A percentile compares a stretch with the other conserved stretches of the same genome.
phyloP scores from a whole-genome alignment of 805 yeast genomes.

The Hanseniaspora hatyaiensis region DNA sequence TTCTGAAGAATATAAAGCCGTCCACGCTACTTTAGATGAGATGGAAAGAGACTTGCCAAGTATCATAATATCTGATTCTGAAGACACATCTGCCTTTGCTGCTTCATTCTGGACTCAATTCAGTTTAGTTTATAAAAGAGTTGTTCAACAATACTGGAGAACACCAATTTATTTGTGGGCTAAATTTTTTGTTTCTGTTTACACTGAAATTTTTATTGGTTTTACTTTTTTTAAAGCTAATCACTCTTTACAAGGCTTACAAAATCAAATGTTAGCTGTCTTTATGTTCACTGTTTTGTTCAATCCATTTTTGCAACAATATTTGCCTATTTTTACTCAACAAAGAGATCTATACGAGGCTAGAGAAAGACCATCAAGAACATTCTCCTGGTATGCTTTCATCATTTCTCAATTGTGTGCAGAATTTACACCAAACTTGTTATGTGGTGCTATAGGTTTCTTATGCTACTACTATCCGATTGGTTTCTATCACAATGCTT shows the following conservation, averaged over 20 bases:
- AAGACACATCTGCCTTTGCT: constrained; percentile 34
- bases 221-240: constrained; percentile 63
- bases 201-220: constrained; percentile 56
- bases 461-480: constrained; percentile 63
- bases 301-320: constrained; percentile 49
- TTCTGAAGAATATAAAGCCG: constrained; percentile 49
- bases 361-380: constrained; percentile 61
- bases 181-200: constrained; percentile 42
- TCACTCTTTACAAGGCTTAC: constrained; percentile 54
- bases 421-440: constrained; percentile 54
- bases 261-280: constrained; percentile 68
- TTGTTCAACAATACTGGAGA: constrained; percentile 57
- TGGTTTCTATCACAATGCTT: constrained; percentile 52
- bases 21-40: constrained; percentile 45
- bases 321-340: constrained; percentile 47
- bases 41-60: constrained; percentile 52
- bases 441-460: constrained; percentile 52
- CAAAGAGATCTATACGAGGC: constrained; percentile 62
- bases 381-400: constrained; percentile 56
- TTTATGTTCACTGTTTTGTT: constrained; percentile 55
- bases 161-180: constrained; percentile 52
- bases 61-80: constrained; percentile 29
- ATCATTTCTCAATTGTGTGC: constrained; percentile 49
- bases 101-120: constrained; percentile 35
- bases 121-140: constrained; percentile 39